Evolutionary conservation across 164 flowering plant species (phyloP), one percentile per base, ranked within the genome.

Genomic region (Nymphaea colorata): DNA sequence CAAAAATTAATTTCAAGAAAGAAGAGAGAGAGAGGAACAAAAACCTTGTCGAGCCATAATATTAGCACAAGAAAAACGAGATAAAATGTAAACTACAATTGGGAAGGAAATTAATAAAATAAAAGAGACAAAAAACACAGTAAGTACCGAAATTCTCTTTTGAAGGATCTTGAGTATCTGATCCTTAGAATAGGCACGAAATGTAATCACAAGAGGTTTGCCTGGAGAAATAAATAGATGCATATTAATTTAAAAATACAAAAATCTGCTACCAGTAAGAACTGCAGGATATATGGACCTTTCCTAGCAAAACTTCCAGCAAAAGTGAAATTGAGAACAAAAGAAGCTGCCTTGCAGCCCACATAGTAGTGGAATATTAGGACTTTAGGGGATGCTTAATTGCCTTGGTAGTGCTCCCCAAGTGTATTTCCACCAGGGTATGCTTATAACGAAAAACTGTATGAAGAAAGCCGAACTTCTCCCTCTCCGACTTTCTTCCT

Each of bases 161-260:
- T 83, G 85, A 79, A 95, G 89, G 74, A 95, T 90, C 69, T 41
- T 77, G 67, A 92, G 78, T 64, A 95, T 91, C 76, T 92, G 94
- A 70, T 90, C 94, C 72, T 87, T 85, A 59, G 91, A 87, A 77
- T 95, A 92, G 10, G 97, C 96, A 42, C 96, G 86, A 71, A 86
- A 95, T 63, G 94, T 87, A 70, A 91, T 62, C 59, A 95, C 87
- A 69, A 71, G 59, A 60, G 97, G 98, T 68, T 92, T 88, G 79
- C 99, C 99, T 95, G 71, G 65, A 8, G 43, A 79, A 61, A 61
- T 11, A 10, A 41, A 61, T 17, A 61, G 36, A 25, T 55, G 59
- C 59, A 55, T 10, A 55, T 55, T 55, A 25, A 25, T 25, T 25
- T 25, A 1, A 25, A 25, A 25, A 1, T 25, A 25, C 36, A 25